Evolutionary conservation across 2,329 filamentous ascomycete genomes (phyloP), one percentile per base, ranked within the genome.

Genomic region (Graphiopsis chlorocephala): DNA sequence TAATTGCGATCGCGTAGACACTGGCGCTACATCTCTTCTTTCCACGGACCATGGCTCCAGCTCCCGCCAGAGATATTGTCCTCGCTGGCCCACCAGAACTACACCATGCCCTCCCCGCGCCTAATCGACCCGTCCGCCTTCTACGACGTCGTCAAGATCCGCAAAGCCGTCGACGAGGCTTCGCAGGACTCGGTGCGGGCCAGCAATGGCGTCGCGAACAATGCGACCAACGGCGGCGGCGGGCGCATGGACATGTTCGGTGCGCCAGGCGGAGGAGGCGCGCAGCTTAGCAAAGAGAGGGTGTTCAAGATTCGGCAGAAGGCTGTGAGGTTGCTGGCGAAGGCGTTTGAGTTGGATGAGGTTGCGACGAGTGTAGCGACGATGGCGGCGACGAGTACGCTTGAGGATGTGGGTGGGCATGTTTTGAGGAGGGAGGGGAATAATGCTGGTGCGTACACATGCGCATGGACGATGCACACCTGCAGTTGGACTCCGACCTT

Each of bases 1-100:
- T 52, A 29, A 52, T 65, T n/a, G 61, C 64, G 65, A 45, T 48
- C 48, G 45, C 25, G 71, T 63, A 94, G 91, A 76, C 90, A 94
- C 79, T 94, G 91, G 91, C 86, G 88, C 68, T 92, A 92, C 76
- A 93, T 95, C 65, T 93, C 90, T 25, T 90, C 88, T 29, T 95
- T 91, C 73, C 89, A 93, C 74, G 92, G 91, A 26, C 88, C 90
- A 70, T 95, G 92, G 92, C 85, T 93, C 15, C 89, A 92, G 76
- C 82, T 94, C 64, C 90, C 91, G 23, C 85, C 88, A 68, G 91
- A 94, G 77, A 86, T 93, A 64, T 87, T 96, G 77, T 89, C 93
- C 76, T 87, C 85, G 58, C 85, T 95, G 59, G 91, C 91, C 63
- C 87, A 92, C 78, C 88, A 87, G 75, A 95, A 94, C 79, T 93